Conservation (phyloP, 2,329 filamentous ascomycete genomes). For the Pezicula rhizophila region DNA sequence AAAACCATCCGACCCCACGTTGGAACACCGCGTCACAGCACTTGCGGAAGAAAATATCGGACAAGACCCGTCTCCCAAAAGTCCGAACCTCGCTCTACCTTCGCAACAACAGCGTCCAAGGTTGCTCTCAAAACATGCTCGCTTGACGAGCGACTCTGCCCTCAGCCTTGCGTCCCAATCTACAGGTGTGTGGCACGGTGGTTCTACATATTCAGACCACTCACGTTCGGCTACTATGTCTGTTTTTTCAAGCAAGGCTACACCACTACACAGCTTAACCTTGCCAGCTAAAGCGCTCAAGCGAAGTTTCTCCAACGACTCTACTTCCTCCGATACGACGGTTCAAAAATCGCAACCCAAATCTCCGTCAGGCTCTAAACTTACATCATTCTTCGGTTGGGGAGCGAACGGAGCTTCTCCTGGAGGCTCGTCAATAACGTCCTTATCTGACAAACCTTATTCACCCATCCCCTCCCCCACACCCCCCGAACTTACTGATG, state of each 20-base stretch:
- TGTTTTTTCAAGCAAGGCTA: slow-evolving; percentile 27
- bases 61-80: slow-evolving; percentile 11
- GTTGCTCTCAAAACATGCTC: slow-evolving; percentile 21
- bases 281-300: slow-evolving; percentile 11
- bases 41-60: slow-evolving; percentile 2
- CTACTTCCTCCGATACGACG: slow-evolving; percentile 20
- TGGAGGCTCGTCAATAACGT: slow-evolving; percentile 46
- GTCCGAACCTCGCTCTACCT: slow-evolving; percentile 19
- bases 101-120: slow-evolving; percentile 10
- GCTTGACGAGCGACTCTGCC: slow-evolving; percentile 22
- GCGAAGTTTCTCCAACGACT: slow-evolving; percentile 21
- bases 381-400: slow-evolving; percentile 64
- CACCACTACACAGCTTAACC: slow-evolving; percentile 24
- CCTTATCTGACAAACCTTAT: slow-evolving; percentile 51
- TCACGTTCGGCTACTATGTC: slow-evolving; percentile 27
- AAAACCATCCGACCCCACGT: slow-evolving; percentile 12
- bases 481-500: slow-evolving; percentile 26
- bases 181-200: slow-evolving; percentile 22
- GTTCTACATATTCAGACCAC: slow-evolving; percentile 19
- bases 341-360: slow-evolving; percentile 32
- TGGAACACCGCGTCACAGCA: slow-evolving; percentile 9
- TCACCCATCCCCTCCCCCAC: slow-evolving; percentile 53
- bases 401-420: slow-evolving; percentile 48
- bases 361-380: slow-evolving; percentile 43
- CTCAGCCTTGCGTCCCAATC: slow-evolving; percentile 22